These are phyloP conservation scores for Ceratopteris richardii DNA, from an alignment of 75 land plant genomes.

Conservation along the genomic window DNA sequence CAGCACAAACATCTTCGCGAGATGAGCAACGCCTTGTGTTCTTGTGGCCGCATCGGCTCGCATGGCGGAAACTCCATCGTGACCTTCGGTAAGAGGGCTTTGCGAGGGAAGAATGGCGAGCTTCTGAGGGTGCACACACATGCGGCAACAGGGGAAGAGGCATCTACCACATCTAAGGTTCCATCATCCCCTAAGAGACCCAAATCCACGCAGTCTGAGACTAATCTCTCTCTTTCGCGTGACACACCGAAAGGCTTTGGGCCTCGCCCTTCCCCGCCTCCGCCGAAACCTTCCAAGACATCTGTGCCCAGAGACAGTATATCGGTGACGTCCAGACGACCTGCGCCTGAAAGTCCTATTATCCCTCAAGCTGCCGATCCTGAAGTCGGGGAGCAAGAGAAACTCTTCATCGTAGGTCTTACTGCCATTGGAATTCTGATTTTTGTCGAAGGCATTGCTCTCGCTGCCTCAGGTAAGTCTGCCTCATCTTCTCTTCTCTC, in stretches of 20 bases:
- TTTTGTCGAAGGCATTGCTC: slow-evolving; percentile 64
- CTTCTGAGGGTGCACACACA: too few species aligned
- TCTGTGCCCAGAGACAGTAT: neutral
- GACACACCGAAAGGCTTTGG: neutral
- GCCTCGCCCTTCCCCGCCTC: neutral
- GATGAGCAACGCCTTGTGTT: too few species aligned
- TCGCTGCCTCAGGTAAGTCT: slow-evolving; percentile 77
- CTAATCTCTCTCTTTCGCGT: neutral
- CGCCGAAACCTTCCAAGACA: neutral
- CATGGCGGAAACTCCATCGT: too few species aligned
- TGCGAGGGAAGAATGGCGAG: too few species aligned
- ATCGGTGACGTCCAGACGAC: neutral
- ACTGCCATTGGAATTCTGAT: slow-evolving; percentile 52
- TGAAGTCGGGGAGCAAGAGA: slow-evolving; percentile 20
- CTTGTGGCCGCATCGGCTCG: too few species aligned
- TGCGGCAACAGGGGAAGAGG: too few species aligned
- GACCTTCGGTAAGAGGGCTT: too few species aligned
- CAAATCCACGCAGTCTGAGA: neutral
- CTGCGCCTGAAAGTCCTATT: slow-evolving; percentile 2
- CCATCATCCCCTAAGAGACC: too few species aligned
- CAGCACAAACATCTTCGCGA: too few species aligned
- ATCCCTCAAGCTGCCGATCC: neutral
- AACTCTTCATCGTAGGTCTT: slow-evolving; percentile 48
- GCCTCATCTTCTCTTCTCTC: neutral
- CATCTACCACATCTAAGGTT: too few species aligned